Conservation (phyloP, 1,284 basidiomycete species). For the Heterobasidion parviporum region DNA sequence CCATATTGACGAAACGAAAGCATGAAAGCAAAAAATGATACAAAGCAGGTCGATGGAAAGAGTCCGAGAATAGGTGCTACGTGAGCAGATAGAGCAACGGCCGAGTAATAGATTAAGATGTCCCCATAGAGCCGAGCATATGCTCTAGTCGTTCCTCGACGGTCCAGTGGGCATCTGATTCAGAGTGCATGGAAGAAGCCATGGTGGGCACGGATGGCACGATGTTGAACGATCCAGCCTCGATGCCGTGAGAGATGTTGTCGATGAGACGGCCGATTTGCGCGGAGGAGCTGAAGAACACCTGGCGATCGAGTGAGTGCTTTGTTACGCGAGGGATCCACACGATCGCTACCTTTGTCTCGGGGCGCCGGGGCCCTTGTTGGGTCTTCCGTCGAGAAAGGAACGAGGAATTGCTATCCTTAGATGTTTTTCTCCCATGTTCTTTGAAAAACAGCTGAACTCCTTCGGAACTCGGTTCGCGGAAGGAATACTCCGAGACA, state of each 20-base stretch:
- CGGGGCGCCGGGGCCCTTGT: conserved; percentile 48
- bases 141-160: conserved; percentile 70
- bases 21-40: not conserved
- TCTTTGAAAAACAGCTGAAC: conserved; percentile 69
- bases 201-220: conserved; percentile 35
- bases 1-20: not conserved
- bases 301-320: conserved; percentile 30
- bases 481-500: conserved; percentile 62
- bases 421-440: conserved; percentile 57
- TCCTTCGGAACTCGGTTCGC: conserved; percentile 41
- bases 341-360: conserved; percentile 57
- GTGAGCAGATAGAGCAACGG: not conserved
- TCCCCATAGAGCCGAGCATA: conserved; percentile 55
- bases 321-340: not conserved
- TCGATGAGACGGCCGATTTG: conserved; percentile 78
- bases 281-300: conserved; percentile 69
- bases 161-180: conserved; percentile 55
- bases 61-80: not conserved
- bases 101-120: conserved; percentile 14
- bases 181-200: conserved; percentile 53
- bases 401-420: conserved; percentile 55
- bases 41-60: not conserved
- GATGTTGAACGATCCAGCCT: conserved; percentile 76
- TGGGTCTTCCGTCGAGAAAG: conserved; percentile 49
- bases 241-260: conserved; percentile 66